Evolutionary conservation across 2,329 filamentous ascomycete genomes (phyloP).

Genomic region (Ophiobolus disseminans): DNA sequence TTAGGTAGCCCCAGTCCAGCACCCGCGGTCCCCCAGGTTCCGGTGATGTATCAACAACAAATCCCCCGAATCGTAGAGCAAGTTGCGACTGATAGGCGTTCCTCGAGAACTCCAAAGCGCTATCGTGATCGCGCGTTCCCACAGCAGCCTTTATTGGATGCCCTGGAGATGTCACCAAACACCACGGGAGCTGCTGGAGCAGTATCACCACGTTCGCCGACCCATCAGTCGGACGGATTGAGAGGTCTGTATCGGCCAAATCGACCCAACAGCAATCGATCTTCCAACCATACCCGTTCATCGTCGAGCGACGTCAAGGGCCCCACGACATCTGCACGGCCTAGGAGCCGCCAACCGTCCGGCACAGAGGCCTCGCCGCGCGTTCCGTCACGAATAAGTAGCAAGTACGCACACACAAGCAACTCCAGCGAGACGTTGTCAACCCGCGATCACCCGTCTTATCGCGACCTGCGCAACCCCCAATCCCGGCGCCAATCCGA

Average conservation of each 20-base stretch:
- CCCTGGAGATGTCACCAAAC: conserved; percentile 14
- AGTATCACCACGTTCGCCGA: conserved; percentile 20
- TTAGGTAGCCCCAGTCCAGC: conserved; percentile 14
- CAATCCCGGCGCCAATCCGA: conserved; percentile 22
- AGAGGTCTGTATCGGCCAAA: conserved; percentile 27
- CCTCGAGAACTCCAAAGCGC: conserved; percentile 15
- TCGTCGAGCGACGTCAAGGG: conserved; percentile 22
- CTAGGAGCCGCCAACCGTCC: conserved; percentile 14
- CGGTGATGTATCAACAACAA: conserved; percentile 18
- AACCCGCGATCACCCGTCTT: conserved; percentile 20
- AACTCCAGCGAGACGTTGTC: conserved; percentile 19
- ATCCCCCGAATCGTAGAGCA: conserved; percentile 13
- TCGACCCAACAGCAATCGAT: conserved; percentile 9
- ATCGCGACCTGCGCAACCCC: conserved; percentile 12
- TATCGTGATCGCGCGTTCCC: conserved; percentile 8
- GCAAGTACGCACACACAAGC: conserved; percentile 21
- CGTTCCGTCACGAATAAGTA: conserved; percentile 22
- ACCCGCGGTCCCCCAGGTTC: conserved; percentile 32
- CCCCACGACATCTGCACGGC: conserved; percentile 8
- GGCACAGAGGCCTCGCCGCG: conserved; percentile 13
- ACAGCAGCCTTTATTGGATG: conserved; percentile 21
- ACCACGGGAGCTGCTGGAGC: conserved; percentile 13
- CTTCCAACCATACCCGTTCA: conserved; percentile 17
- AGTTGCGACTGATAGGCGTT: conserved; percentile 5
- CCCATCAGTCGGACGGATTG: conserved; percentile 26